phyloP scores from a whole-genome alignment of 768 basidiomycete genomes.

The Leccinum longicurvipes region DNA sequence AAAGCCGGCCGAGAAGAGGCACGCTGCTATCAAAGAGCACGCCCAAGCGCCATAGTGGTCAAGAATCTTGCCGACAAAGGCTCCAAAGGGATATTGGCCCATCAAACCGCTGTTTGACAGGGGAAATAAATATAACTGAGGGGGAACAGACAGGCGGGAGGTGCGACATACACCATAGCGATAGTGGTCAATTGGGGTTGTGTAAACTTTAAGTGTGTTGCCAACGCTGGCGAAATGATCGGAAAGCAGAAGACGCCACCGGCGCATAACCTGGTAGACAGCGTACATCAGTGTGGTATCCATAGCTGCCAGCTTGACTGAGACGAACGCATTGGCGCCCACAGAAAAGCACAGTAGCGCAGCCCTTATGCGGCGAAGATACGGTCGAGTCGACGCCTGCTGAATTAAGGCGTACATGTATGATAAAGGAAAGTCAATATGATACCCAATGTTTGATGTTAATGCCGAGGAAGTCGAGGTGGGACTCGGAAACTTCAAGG shows the following conservation, averaged over 20 bases:
- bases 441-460: too few relatives aligned
- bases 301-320: not conserved
- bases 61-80: conserved; percentile 63
- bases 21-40: conserved; percentile 60
- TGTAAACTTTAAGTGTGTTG: conserved; percentile 55
- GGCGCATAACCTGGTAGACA: conserved; percentile 54
- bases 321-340: conserved; percentile 58
- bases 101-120: conserved; percentile 61
- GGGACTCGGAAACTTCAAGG: too few relatives aligned
- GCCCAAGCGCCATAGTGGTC: conserved; percentile 66
- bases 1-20: conserved; percentile 59
- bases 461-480: too few relatives aligned
- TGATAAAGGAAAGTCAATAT: not conserved
- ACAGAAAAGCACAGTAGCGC: conserved; percentile 50
- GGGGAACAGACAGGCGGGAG: conserved; percentile 12
- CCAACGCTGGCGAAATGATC: conserved; percentile 62
- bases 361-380: conserved; percentile 25
- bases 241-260: conserved; percentile 84
- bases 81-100: conserved; percentile 76
- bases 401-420: conserved; percentile 12
- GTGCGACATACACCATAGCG: conserved; percentile 64
- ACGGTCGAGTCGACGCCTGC: conserved; percentile 4
- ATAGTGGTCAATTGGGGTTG: conserved; percentile 81
- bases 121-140: not conserved
- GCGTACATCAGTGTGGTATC: not conserved